Evolutionary conservation across 2,329 filamentous ascomycete genomes (phyloP).

Genomic region (Pseudogymnoascus sp.): DNA sequence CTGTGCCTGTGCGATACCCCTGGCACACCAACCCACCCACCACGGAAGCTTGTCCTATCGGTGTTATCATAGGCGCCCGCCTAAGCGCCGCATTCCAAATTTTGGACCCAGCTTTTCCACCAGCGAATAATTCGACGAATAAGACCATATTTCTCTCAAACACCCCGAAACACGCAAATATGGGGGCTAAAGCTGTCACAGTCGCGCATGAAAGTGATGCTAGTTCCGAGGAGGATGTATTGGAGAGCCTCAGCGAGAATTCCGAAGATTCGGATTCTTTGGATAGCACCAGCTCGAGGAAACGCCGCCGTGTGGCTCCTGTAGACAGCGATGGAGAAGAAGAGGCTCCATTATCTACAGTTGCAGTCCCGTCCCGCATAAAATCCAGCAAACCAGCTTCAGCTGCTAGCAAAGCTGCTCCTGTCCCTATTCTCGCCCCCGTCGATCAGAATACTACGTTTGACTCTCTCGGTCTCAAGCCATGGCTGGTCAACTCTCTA

Average conservation of each 20-base stretch:
- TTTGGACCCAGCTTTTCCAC: constrained; percentile 8
- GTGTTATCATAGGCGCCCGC: constrained; percentile 6
- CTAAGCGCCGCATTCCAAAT: constrained; percentile 7
- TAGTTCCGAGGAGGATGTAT: neutral
- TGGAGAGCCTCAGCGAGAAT: neutral
- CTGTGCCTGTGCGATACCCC: constrained; percentile 2
- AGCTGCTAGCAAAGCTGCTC: constrained; percentile 8
- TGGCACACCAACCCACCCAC: constrained; percentile 1
- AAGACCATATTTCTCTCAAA: constrained; percentile 6
- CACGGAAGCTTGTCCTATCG: constrained; percentile 5
- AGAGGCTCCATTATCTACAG: neutral
- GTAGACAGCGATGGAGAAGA: constrained; percentile 8
- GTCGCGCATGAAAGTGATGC: neutral
- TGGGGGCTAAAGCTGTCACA: constrained; percentile 4
- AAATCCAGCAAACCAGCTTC: constrained; percentile 1
- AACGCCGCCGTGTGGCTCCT: constrained; percentile 17
- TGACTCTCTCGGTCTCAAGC: constrained; percentile 62
- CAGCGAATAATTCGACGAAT: constrained; percentile 3
- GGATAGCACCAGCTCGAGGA: constrained; percentile 26
- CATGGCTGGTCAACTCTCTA: constrained; percentile 83
- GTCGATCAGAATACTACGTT: constrained; percentile 58
- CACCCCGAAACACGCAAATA: constrained; percentile 7
- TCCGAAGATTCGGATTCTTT: constrained; percentile 26
- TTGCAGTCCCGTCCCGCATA: constrained; percentile 10
- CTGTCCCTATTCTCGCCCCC: constrained; percentile 38